Conservation (phyloP, 192 early-diverging fungal genomes). For the Coemansia sp. region DNA sequence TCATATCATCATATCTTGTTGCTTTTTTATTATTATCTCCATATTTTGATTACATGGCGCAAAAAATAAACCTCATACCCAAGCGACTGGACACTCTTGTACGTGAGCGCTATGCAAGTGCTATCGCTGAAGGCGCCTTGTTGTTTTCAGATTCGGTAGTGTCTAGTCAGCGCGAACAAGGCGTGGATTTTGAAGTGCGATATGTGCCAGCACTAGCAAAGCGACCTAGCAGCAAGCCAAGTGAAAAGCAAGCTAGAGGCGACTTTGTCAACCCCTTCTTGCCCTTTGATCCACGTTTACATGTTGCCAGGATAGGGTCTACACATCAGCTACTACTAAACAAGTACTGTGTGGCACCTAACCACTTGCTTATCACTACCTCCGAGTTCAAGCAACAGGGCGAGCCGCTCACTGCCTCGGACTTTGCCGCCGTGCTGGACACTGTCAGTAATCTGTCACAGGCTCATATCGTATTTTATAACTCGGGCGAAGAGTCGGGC, state of each 20-base stretch:
- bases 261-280: slow-evolving; percentile 49
- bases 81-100: slow-evolving; percentile 28
- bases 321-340: slow-evolving; percentile 61
- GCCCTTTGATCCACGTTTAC: slow-evolving; percentile 36
- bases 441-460: slow-evolving; percentile 14
- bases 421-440: slow-evolving; percentile 40
- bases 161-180: slow-evolving; percentile 21
- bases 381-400: slow-evolving; percentile 55
- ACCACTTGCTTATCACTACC: slow-evolving; percentile 62
- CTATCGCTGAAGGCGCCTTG: slow-evolving; percentile 39
- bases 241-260: slow-evolving; percentile 20
- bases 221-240: slow-evolving; percentile 45
- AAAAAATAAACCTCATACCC: background rate
- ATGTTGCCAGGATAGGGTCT: slow-evolving; percentile 31
- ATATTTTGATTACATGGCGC: background rate
- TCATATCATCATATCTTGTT: too few species aligned
- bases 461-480: slow-evolving; percentile 51
- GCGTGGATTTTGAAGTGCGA: slow-evolving; percentile 41
- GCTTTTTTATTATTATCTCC: background rate
- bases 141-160: slow-evolving; percentile 46
- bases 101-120: slow-evolving; percentile 31
- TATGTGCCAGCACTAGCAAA: slow-evolving; percentile 48
- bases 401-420: slow-evolving; percentile 25
- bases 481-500: slow-evolving; percentile 50
- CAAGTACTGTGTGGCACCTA: slow-evolving; percentile 62